Percentiles rank a stretch among this genome's conserved stretches.
Conservation (phyloP, 495 filamentous ascomycete genomes). For the Schizothecium vesticola region DNA sequence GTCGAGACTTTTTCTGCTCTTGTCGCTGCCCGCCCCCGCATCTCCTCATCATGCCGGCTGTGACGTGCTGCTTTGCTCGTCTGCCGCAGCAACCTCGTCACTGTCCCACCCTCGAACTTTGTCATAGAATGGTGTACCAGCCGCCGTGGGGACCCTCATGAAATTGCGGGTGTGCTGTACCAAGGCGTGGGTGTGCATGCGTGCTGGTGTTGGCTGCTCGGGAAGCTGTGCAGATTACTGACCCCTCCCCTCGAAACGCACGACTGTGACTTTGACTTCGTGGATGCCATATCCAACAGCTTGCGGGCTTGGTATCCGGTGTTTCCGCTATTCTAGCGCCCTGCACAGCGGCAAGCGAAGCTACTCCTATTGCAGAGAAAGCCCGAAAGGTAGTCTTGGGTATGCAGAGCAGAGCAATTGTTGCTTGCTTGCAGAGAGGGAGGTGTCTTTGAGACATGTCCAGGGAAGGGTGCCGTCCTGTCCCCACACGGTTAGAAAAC, state of each 20-base stretch:
- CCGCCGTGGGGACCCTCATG: conserved; percentile 13
- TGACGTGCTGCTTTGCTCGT: neutral
- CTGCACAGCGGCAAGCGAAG: conserved; percentile 15
- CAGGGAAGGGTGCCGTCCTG: neutral
- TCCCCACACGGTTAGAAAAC: conserved; percentile 1
- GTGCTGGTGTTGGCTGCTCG: conserved; percentile 16
- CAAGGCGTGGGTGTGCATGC: conserved; percentile 23
- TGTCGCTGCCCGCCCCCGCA: neutral
- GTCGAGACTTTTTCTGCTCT: neutral
- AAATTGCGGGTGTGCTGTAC: conserved; percentile 2
- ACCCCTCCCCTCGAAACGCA: conserved; percentile 5
- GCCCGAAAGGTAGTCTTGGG: neutral
- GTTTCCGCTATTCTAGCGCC: conserved; percentile 13
- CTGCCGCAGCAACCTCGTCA: conserved; percentile 3
- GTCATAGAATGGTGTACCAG: conserved; percentile 23
- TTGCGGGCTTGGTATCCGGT: conserved; percentile 26
- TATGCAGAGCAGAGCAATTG: neutral
- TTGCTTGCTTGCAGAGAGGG: neutral
- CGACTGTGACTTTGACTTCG: conserved; percentile 18
- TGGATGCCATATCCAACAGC: conserved; percentile 9
- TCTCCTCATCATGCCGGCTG: neutral
- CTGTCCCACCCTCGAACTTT: conserved; percentile 8
- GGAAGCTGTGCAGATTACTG: conserved; percentile 17
- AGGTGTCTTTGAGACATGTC: neutral
- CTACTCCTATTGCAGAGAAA: neutral